These are phyloP conservation scores for Euphorbia celastroides DNA, from an alignment of 441 rosid genomes.

Conservation along the genomic window DNA sequence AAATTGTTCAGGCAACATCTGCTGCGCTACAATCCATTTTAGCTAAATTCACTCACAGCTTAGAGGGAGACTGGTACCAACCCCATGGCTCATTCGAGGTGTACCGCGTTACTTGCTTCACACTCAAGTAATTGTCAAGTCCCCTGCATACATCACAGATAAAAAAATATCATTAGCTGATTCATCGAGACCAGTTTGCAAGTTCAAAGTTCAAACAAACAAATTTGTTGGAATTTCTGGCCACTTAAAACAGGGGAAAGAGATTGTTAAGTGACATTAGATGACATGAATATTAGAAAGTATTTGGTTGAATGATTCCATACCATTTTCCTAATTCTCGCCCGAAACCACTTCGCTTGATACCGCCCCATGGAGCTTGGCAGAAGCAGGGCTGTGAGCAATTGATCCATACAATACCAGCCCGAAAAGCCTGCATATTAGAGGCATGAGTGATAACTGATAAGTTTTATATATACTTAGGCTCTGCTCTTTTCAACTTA, in stretches of 20 bases:
- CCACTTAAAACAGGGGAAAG: neutral
- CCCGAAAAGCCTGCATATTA: conserved; percentile 58
- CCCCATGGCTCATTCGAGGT: conserved; percentile 84
- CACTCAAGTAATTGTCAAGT: conserved; percentile 76
- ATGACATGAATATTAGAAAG: neutral
- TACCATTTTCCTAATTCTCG: conserved; percentile 97
- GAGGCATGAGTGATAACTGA: too few species aligned
- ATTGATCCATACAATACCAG: conserved; percentile 91
- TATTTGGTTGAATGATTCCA: neutral
- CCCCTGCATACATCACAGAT: conserved; percentile 52
- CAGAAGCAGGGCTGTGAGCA: conserved; percentile 97
- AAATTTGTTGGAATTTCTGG: neutral
- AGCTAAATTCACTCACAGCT: conserved; percentile 34
- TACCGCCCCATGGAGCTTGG: conserved; percentile 99
- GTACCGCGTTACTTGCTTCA: conserved; percentile 89
- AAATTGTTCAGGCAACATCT: neutral
- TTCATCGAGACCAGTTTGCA: neutral
- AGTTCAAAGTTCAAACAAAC: neutral
- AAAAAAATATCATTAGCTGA: conserved; percentile 6
- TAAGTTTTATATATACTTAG: conserved; percentile 6
- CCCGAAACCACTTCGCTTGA: conserved; percentile 92
- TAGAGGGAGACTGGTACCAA: conserved; percentile 84
- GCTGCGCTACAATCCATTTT: neutral
- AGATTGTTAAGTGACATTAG: neutral
- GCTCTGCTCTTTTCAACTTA: too few species aligned